Conservation (phyloP, 2,329 filamentous ascomycete genomes). For the Penicillium sp. region DNA sequence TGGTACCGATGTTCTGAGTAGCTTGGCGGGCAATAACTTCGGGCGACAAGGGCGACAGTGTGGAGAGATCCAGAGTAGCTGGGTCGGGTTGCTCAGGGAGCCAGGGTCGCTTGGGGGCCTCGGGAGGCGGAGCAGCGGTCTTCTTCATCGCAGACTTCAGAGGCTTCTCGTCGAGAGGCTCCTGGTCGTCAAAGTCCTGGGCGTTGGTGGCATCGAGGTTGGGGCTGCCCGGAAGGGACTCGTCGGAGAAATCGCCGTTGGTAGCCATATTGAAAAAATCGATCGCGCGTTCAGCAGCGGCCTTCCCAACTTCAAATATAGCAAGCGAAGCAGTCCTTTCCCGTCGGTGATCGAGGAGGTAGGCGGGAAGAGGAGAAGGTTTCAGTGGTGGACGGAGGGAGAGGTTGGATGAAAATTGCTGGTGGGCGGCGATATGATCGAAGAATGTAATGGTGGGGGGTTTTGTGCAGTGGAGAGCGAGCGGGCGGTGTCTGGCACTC, state of each 20-base stretch:
- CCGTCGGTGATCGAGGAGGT: slow-evolving; percentile 5
- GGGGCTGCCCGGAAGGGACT: slow-evolving; percentile 58
- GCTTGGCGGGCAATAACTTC: slow-evolving; percentile 98
- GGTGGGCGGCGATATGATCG: slow-evolving; percentile 40
- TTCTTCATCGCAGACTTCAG: slow-evolving; percentile 89
- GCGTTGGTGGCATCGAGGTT: slow-evolving; percentile 51
- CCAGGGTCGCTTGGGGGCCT: slow-evolving; percentile 59
- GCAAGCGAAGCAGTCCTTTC: background rate
- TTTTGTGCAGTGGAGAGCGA: slow-evolving; percentile 42
- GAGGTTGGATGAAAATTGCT: slow-evolving; percentile 40
- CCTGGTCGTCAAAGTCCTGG: slow-evolving; percentile 74
- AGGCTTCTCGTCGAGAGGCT: slow-evolving; percentile 67
- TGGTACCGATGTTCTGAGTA: slow-evolving; percentile 93
- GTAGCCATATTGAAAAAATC: slow-evolving; percentile 52
- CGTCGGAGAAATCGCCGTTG: slow-evolving; percentile 58
- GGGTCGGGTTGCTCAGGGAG: slow-evolving; percentile 93
- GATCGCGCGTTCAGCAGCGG: slow-evolving; percentile 16
- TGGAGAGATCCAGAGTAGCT: slow-evolving; percentile 78
- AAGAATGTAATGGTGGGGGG: slow-evolving; percentile 35
- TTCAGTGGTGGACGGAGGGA: slow-evolving; percentile 18
- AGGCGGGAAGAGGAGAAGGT: slow-evolving; percentile 8
- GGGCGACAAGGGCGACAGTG: slow-evolving; percentile 80
- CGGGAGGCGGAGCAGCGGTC: slow-evolving; percentile 54
- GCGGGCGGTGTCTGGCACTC: slow-evolving; percentile 31
- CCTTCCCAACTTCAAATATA: background rate